These are phyloP conservation scores for Thielaviopsis euricoi DNA, from an alignment of 2,329 filamentous ascomycete genomes.

Conservation along the genomic window DNA sequence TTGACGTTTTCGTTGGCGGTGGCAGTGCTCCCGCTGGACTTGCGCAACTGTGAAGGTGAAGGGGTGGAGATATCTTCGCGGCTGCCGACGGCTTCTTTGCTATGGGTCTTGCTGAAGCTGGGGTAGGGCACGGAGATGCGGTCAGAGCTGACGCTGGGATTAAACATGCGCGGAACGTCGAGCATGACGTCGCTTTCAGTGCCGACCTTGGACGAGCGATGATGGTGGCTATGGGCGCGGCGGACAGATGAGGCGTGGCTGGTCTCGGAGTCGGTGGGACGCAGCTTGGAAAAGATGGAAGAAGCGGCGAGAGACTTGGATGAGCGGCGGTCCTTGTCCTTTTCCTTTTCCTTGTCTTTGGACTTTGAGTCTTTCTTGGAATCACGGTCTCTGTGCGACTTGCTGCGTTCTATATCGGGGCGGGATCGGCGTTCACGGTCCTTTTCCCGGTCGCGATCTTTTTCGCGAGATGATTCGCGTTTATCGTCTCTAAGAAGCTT, in stretches of 20 bases:
- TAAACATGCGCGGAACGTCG: constrained; percentile 4
- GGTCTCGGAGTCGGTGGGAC: constrained; percentile 24
- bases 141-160: constrained; percentile 20
- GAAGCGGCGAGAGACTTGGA: constrained; percentile 19
- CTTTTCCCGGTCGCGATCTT: constrained; percentile 9
- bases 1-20: not conserved
- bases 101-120: constrained; percentile 75
- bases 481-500: constrained; percentile 2
- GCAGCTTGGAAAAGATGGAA: constrained; percentile 19
- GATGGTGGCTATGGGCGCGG: constrained; percentile 15
- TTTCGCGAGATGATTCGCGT: constrained; percentile 9
- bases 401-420: constrained; percentile 13
- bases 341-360: constrained; percentile 20
- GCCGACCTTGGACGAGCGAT: constrained; percentile 21
- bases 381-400: constrained; percentile 19
- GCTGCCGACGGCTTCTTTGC: constrained; percentile 66
- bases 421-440: constrained; percentile 7
- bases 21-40: constrained; percentile 11
- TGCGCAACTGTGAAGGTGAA: constrained; percentile 16
- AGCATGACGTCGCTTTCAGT: constrained; percentile 15
- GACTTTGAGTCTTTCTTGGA: constrained; percentile 20
- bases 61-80: constrained; percentile 30
- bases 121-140: constrained; percentile 55
- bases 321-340: constrained; percentile 24
- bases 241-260: constrained; percentile 16